These are phyloP conservation scores for Claviceps purpurea DNA, from an alignment of 2,329 filamentous ascomycete genomes.

Conservation along the genomic window DNA sequence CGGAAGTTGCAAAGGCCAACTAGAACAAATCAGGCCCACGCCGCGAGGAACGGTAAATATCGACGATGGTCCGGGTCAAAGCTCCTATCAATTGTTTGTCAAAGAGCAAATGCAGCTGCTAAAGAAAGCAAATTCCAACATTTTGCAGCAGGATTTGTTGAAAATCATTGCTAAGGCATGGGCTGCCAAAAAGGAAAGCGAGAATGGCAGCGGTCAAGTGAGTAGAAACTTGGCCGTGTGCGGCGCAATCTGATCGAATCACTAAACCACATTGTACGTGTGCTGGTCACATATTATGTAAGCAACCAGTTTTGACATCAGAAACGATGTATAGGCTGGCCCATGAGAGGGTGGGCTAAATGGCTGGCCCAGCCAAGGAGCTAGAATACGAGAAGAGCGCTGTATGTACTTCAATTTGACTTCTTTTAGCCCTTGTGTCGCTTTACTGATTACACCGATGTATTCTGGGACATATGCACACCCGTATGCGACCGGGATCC, in stretches of 20 bases:
- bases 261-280: background rate
- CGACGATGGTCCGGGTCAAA: slow-evolving; percentile 16
- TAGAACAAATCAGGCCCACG: slow-evolving; percentile 69
- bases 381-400: background rate
- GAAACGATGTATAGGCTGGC: background rate
- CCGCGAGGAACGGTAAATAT: slow-evolving; percentile 27
- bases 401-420: background rate
- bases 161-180: slow-evolving; percentile 51
- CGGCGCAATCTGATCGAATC: background rate
- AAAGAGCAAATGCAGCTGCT: slow-evolving; percentile 59
- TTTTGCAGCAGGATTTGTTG: slow-evolving; percentile 57
- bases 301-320: background rate
- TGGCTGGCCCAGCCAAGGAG: background rate
- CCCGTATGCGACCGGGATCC: background rate
- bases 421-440: background rate
- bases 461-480: background rate
- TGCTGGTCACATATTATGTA: background rate
- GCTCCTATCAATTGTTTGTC: slow-evolving; percentile 39
- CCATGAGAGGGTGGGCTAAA: background rate
- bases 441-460: background rate
- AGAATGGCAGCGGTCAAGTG: slow-evolving; percentile 13
- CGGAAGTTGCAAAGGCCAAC: slow-evolving; percentile 54
- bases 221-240: background rate
- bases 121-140: slow-evolving; percentile 38
- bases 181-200: slow-evolving; percentile 32